Evolutionary conservation across 1,139 yeast genomes (phyloP).

Genomic region (Candida tetrigidarum): DNA sequence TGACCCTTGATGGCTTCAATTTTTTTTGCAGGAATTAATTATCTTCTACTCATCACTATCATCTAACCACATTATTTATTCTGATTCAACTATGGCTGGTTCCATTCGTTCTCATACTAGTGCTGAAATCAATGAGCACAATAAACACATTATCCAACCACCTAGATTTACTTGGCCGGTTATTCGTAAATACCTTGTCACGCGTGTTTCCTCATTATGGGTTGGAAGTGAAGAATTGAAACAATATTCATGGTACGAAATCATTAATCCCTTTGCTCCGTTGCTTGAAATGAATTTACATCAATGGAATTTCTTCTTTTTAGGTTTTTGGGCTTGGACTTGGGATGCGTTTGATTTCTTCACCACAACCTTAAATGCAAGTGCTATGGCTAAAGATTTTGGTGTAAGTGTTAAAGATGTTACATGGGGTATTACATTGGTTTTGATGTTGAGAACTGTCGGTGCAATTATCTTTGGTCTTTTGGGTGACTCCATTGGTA

Average conservation of each 20-base stretch:
- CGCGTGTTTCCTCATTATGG: conserved; percentile 37
- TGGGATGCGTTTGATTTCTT: conserved; percentile 51
- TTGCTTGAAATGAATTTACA: conserved; percentile 30
- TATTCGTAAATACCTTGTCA: conserved; percentile 28
- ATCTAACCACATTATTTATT: not conserved
- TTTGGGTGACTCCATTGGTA: conserved; percentile 41
- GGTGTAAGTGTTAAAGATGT: conserved; percentile 30
- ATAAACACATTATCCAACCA: conserved; percentile 35
- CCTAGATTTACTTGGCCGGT: conserved; percentile 33
- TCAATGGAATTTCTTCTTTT: conserved; percentile 41
- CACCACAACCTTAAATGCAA: conserved; percentile 38
- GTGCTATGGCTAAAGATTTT: conserved; percentile 33
- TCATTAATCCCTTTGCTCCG: conserved; percentile 40
- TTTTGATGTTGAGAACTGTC: conserved; percentile 48
- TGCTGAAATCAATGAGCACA: conserved; percentile 64
- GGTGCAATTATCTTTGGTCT: conserved; percentile 45
- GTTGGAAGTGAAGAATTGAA: conserved; percentile 34
- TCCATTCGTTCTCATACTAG: conserved; percentile 12
- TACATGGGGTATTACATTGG: conserved; percentile 50
- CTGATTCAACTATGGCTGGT: conserved; percentile 7
- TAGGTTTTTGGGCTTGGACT: conserved; percentile 46
- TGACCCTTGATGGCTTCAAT: not conserved
- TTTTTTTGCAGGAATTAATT: not conserved
- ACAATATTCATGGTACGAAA: conserved; percentile 31
- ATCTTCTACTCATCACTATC: not conserved